Percentiles rank a stretch among this genome's conserved stretches.
These are phyloP conservation scores for Ascochyta rabiei DNA, from an alignment of 2,329 filamentous ascomycete species.

Conservation along the genomic window DNA sequence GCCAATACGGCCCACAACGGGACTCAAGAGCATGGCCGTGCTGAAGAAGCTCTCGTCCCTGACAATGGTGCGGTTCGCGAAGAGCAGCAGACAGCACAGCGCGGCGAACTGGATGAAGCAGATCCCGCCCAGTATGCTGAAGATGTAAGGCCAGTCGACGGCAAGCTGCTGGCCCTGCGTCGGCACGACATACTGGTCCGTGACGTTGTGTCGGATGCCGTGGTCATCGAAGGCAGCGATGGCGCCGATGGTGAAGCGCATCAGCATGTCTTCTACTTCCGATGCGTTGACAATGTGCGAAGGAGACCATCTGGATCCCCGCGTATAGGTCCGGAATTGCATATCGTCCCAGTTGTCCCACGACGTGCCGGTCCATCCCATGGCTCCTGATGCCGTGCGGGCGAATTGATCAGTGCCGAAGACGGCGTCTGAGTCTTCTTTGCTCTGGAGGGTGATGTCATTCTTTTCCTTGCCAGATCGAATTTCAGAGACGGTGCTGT, in stretches of 20 bases:
- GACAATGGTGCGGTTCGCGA: slow-evolving; percentile 37
- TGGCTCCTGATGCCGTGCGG: slow-evolving; percentile 37
- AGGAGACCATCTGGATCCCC: slow-evolving; percentile 32
- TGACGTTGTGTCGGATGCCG: slow-evolving; percentile 26
- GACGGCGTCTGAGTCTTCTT: slow-evolving; percentile 25
- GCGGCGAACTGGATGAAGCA: slow-evolving; percentile 30
- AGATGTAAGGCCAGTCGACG: slow-evolving; percentile 36
- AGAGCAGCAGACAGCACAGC: slow-evolving; percentile 28
- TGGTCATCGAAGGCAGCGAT: slow-evolving; percentile 41
- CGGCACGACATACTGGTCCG: slow-evolving; percentile 23
- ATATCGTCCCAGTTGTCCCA: slow-evolving; percentile 17
- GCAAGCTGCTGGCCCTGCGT: slow-evolving; percentile 31
- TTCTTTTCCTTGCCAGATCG: slow-evolving; percentile 7
- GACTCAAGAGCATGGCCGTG: slow-evolving; percentile 36
- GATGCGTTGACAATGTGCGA: slow-evolving; percentile 9
- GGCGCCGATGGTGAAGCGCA: slow-evolving; percentile 33
- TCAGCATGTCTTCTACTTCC: slow-evolving; percentile 27
- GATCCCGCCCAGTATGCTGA: slow-evolving; percentile 31
- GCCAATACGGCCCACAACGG: slow-evolving; percentile 32
- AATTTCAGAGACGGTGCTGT: slow-evolving; percentile 29
- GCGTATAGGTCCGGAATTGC: slow-evolving; percentile 28
- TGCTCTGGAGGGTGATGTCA: slow-evolving; percentile 27
- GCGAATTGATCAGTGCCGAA: slow-evolving; percentile 39
- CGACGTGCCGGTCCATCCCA: slow-evolving; percentile 40
- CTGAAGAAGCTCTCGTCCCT: slow-evolving; percentile 36